These are phyloP conservation scores for Incumbomyces lentus DNA, from an alignment of 2,329 filamentous ascomycete species.

Conservation along the genomic window DNA sequence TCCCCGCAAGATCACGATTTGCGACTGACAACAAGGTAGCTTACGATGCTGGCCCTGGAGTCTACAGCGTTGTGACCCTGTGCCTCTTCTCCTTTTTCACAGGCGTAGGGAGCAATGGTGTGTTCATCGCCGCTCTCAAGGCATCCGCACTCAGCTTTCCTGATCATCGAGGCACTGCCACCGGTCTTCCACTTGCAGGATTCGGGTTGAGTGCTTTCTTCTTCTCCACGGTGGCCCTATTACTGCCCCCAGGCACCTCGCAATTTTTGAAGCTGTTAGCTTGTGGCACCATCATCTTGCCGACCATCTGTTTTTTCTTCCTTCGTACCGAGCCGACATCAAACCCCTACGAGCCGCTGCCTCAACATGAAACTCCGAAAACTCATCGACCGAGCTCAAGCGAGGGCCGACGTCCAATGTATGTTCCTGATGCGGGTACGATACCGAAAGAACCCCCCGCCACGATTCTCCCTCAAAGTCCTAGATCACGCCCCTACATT, in stretches of 20 bases:
- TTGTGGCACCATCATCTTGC: slow-evolving; percentile 65
- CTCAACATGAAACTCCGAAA: slow-evolving; percentile 26
- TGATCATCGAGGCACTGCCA: slow-evolving; percentile 80
- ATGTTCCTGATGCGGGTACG: slow-evolving; percentile 26
- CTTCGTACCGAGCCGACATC: slow-evolving; percentile 55
- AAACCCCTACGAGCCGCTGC: slow-evolving; percentile 34
- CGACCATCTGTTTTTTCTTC: slow-evolving; percentile 73
- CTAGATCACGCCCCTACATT: slow-evolving; percentile 21
- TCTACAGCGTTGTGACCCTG: slow-evolving; percentile 47
- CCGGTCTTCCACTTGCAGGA: slow-evolving; percentile 81
- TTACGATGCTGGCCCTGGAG: slow-evolving; percentile 57
- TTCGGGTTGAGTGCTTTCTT: slow-evolving; percentile 96
- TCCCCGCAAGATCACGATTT: not conserved
- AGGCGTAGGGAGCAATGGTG: slow-evolving; percentile 78
- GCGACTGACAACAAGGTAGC: slow-evolving; percentile 40
- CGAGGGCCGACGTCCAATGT: slow-evolving; percentile 18
- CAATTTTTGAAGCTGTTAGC: slow-evolving; percentile 72
- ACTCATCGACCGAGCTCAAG: slow-evolving; percentile 26
- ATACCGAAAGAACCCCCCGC: slow-evolving; percentile 24
- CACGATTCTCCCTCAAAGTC: slow-evolving; percentile 21
- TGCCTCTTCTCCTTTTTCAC: slow-evolving; percentile 80
- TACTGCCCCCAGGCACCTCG: slow-evolving; percentile 75
- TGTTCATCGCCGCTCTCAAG: slow-evolving; percentile 84
- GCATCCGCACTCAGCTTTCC: slow-evolving; percentile 85
- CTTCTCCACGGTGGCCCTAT: slow-evolving; percentile 70